phyloP scores from a whole-genome alignment of 164 flowering plant species.

The Warburgia ugandensis region DNA sequence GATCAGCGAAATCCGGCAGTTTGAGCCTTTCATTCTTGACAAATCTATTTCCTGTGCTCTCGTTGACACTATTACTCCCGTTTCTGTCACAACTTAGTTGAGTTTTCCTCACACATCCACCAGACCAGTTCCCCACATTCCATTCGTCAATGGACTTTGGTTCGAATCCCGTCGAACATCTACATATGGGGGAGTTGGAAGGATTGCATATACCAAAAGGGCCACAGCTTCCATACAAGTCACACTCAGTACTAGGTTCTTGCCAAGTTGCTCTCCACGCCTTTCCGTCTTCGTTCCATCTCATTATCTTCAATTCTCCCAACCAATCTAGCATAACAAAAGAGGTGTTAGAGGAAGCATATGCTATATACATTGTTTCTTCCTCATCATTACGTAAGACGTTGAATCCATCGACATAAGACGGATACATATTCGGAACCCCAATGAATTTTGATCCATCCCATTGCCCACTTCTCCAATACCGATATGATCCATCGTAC shows the following conservation, averaged over 20 bases:
- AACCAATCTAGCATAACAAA: not conserved
- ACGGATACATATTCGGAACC: not conserved
- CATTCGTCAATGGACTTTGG: constrained; percentile 6
- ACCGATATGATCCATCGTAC: not conserved
- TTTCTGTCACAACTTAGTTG: not conserved
- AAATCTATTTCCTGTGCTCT: constrained; percentile 14
- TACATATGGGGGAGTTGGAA: constrained; percentile 2
- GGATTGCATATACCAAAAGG: constrained; percentile 10
- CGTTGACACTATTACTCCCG: too few species aligned
- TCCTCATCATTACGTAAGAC: not conserved
- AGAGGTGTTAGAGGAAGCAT: not conserved
- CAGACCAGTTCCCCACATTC: constrained; percentile 10
- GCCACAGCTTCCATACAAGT: constrained; percentile 12
- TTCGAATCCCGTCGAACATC: constrained; percentile 12
- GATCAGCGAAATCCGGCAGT: constrained; percentile 15
- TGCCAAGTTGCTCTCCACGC: constrained; percentile 7
- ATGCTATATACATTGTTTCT: not conserved
- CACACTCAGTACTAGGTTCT: not conserved
- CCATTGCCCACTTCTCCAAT: constrained; percentile 22
- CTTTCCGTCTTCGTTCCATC: not conserved
- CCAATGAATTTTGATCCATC: constrained; percentile 9
- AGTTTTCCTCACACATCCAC: constrained; percentile 11
- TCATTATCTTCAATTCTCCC: not conserved
- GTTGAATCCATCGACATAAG: constrained; percentile 2
- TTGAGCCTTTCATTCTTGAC: constrained; percentile 11